These are phyloP conservation scores for Chionographis japonica DNA, from an alignment of 106 monocot species.

Conservation along the genomic window DNA sequence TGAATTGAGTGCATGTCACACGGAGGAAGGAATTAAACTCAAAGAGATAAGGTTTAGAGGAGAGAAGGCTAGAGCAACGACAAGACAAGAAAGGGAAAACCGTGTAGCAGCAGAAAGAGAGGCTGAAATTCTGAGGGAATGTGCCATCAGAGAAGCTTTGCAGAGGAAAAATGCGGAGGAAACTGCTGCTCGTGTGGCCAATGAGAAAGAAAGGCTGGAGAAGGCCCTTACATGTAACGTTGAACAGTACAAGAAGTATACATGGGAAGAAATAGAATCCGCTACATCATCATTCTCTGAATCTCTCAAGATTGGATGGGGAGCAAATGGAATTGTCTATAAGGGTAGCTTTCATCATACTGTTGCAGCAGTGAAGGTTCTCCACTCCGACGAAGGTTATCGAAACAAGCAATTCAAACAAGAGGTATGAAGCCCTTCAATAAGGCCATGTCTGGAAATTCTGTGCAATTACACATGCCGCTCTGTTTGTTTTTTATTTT, in stretches of 20 bases:
- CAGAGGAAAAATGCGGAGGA: constrained; percentile 31
- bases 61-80: constrained; percentile 25
- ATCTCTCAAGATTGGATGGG: constrained; percentile 48
- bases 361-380: constrained; percentile 66
- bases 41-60: constrained; percentile 34
- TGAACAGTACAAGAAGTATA: constrained; percentile 45
- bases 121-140: constrained; percentile 23
- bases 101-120: constrained; percentile 48
- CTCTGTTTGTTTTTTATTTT: too few species aligned
- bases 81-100: constrained; percentile 40
- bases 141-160: constrained; percentile 32
- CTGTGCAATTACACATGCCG: too few species aligned
- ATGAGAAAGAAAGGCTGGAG: constrained; percentile 35
- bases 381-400: constrained; percentile 49
- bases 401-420: constrained; percentile 69
- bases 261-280: constrained; percentile 70
- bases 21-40: constrained; percentile 43
- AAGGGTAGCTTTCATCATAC: constrained; percentile 71
- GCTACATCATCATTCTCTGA: constrained; percentile 70
- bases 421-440: constrained; percentile 43
- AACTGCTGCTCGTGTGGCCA: constrained; percentile 21
- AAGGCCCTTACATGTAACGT: constrained; percentile 5
- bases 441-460: too few species aligned
- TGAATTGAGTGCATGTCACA: constrained; percentile 27
- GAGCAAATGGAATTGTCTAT: constrained; percentile 81